Evolutionary conservation across 176 grass and related monocot genomes (phyloP), one percentile per base, ranked within the genome.

Genomic region (Zea luxurians): DNA sequence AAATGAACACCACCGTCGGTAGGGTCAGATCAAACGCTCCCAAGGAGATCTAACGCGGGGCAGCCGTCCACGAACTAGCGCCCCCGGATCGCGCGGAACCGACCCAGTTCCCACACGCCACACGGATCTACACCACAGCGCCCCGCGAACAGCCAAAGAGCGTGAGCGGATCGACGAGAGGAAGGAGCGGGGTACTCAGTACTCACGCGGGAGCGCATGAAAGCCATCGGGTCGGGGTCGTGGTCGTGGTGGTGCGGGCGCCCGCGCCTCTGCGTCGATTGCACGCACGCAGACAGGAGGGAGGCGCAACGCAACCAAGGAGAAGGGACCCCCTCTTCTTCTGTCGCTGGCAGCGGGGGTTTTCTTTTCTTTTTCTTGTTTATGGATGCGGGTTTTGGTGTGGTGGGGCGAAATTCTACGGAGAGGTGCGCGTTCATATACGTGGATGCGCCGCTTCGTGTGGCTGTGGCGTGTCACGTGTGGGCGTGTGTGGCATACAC

Each of bases 161-260:
- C 27, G 1, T 6, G 27, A 62, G 64, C 37, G 37, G 47, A 70
- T 47, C 21, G 62, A 37, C 0, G 27, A 38, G 36, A 47, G 44
- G 66, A 10, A 6, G 45, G 50, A 17, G 37, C 1, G 16, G 13
- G 6, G 2, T 5, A 89, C 87, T 85, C 87, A 89, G 2, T 5
- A 89, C 87, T 85, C 87, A 89, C 87, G 61, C 60, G 83, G 60
- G 78, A 78, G 66, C 87, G 82, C 78, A 85, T 73, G 82, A 89
- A 89, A 10, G 87, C 87, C 87, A 89, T 89, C 35, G 73, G 74
- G 61, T 62, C 54, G 78, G 78, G 62, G 73, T 6, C 18, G 36
- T 4, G 27, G 42, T n/a, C 16, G 43, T 13, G 60, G 38, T 17
- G 6, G 38, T 38, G 4, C 5, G 74, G 11, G 37, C 48, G 70